Evolutionary conservation across 2,329 filamentous ascomycete species (phyloP), one percentile per base, ranked within the genome.

Genomic region (Capronia americana): DNA sequence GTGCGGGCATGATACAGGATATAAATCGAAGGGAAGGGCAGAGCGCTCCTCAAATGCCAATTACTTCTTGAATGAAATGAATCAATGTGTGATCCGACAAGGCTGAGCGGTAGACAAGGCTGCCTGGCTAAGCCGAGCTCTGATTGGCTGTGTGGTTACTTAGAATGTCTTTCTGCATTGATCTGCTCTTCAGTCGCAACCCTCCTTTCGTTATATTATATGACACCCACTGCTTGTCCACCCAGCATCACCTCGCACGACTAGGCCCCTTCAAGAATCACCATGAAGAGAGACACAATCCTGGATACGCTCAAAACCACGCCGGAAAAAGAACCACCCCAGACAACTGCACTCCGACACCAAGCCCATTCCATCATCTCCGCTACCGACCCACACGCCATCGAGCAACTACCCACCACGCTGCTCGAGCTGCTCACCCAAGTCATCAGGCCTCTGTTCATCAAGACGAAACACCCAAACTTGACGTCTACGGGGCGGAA

Each of bases 401-500:
- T 59, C 30, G 53, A 66, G 32, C 61, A 28, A 17, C 65, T 73
- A 3, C 67, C 68, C n/a, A 46, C 59, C 44, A 65, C 67, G 8
- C 61, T 72, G 2, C 66, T 67, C 50, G 70, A 71, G 5, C 68
- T 74, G n/a, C 63, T 74, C 34, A 69, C 61, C 4, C 53, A 67
- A 28, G 63, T 73, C 58, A 76, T 82, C 63, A 78, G 77, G 38
- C 79, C 80, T 7, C 72, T 81, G 11, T 82, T 82, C 62, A 77
- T 75, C 5, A 78, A 76, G 53, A 76, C 75, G 5, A 79, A 76
- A 59, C 81, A 79, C 61, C 76, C 78, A 4, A 74, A 77, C 2
- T 77, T 82, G 58, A 82, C 80, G 4, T 73, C 75, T 11, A 76
- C 77, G 17, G 80, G 80, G 11, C 78, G 80, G 44, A 82, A 81